Percentiles rank a stretch among this genome's conserved stretches.
phyloP scores from a whole-genome alignment of 257 asterid genomes.

The Nicotiana attenuata region DNA sequence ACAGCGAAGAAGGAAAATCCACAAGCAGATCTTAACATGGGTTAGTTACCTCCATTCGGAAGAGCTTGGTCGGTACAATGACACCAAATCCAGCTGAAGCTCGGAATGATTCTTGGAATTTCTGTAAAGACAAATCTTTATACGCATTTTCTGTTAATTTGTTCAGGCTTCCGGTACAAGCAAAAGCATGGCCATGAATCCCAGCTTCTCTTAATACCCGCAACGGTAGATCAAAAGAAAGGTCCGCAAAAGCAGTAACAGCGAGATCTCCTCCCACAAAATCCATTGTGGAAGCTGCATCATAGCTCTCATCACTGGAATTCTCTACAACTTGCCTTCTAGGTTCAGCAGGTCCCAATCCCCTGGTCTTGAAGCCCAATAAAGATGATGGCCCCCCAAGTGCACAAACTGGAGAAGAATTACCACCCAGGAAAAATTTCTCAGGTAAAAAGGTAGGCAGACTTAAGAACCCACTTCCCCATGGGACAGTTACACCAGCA shows the following conservation, averaged over 20 bases:
- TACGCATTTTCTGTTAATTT: constrained; percentile 61
- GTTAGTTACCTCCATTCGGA: constrained; percentile 84
- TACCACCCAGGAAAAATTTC: constrained; percentile 91
- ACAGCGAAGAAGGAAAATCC: neutral
- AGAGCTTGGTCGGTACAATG: constrained; percentile 74
- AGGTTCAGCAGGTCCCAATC: constrained; percentile 86
- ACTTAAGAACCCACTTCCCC: constrained; percentile 67
- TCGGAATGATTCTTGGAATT: constrained; percentile 67
- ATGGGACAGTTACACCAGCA: constrained; percentile 70
- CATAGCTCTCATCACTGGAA: constrained; percentile 32
- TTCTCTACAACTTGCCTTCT: constrained; percentile 50
- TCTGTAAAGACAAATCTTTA: constrained; percentile 45
- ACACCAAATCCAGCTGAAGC: constrained; percentile 75
- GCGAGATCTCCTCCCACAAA: constrained; percentile 95
- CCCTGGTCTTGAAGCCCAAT: constrained; percentile 87
- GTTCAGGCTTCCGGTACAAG: constrained; percentile 86
- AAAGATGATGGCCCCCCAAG: constrained; percentile 82
- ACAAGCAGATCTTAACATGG: constrained; percentile 1
- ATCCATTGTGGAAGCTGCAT: constrained; percentile 52
- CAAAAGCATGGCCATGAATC: constrained; percentile 82
- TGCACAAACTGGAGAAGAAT: constrained; percentile 73
- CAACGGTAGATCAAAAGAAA: constrained; percentile 89
- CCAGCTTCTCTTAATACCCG: constrained; percentile 77
- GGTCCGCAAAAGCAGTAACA: constrained; percentile 77
- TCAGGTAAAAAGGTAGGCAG: constrained; percentile 64